Evolutionary conservation across 192 early-diverging fungal species (phyloP), one percentile per base, ranked within the genome.

Genomic region (Rhizophlyctis rosea): DNA sequence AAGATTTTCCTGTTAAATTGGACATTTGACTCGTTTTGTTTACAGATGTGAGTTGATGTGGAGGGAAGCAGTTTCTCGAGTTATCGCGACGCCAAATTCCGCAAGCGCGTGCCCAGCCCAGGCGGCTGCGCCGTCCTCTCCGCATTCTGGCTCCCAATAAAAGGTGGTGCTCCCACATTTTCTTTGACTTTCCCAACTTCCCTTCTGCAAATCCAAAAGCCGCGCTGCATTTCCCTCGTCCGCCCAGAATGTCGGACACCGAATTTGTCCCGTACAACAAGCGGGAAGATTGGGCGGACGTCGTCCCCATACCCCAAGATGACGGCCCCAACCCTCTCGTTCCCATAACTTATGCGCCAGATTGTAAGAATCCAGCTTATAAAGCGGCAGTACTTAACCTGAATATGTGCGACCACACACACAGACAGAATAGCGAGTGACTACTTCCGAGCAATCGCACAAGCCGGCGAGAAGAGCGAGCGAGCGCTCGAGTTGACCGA

Each of bases 401-500:
- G 24, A 54, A 54, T 2, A 3, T 11, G 28, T 18, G 28, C n/a
- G 24, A n/a, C n/a, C n/a, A n/a, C n/a, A n/a, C 33, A 3, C 3
- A 32, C 55, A 75, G 77, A 94, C 65, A 73, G 76, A 13, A 73
- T 79, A 9, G 87, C 88, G 7, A 98, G 96, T 90, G 83, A 83
- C 71, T 92, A 90, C 69, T 90, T 98, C 71, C 84, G 95, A 7
- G 94, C 94, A 0, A 78, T 94, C 34, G 74, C 82, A 47, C 62
- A 65, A 32, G 65, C 67, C n/a, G 71, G 87, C 49, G 98, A 99
- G 74, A 68, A 78, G 33, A 88, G 86, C 2, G 69, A 87, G 48
- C 81, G 98, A 23, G 96, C 89, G 16, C 78, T 96, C 50, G 75
- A 86, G 5, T 75, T 99, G 52, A 96, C 93, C 0, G 76, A 76